These are phyloP conservation scores for Castanea mollissima DNA, from an alignment of 306 rosid species.

Conservation along the genomic window DNA sequence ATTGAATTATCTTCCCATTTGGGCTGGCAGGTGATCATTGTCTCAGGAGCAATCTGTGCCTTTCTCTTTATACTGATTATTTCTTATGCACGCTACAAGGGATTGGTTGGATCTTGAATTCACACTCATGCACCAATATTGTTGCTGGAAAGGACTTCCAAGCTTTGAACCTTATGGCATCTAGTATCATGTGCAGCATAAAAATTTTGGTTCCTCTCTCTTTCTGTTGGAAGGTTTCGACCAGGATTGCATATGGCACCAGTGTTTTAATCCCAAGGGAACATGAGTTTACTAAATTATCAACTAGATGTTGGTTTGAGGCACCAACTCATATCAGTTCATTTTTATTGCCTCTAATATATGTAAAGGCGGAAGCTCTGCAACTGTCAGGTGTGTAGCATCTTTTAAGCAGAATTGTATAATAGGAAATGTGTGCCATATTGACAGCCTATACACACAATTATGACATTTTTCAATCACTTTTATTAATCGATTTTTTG, in stretches of 20 bases:
- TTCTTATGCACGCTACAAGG: constrained; percentile 59
- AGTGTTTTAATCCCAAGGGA: not conserved
- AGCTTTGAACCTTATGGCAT: not conserved
- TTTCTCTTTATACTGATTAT: constrained; percentile 33
- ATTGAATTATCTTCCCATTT: constrained; percentile 1
- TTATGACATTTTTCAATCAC: too few species aligned
- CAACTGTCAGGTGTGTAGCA: too few species aligned
- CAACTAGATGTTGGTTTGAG: not conserved
- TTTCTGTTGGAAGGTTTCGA: not conserved
- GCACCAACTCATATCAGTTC: not conserved
- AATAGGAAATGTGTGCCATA: too few species aligned
- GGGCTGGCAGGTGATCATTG: constrained; percentile 53
- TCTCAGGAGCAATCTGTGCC: constrained; percentile 27
- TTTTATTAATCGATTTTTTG: too few species aligned
- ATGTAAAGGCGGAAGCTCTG: too few species aligned
- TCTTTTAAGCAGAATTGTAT: too few species aligned
- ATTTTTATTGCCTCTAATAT: not conserved
- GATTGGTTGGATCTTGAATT: constrained; percentile 61
- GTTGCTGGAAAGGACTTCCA: constrained; percentile 5
- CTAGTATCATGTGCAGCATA: not conserved
- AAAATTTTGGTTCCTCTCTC: constrained; percentile 4
- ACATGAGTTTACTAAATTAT: not conserved
- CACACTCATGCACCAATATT: not conserved
- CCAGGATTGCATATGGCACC: not conserved
- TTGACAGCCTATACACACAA: too few species aligned